Base-by-base conservation (phyloP, 192 early-diverging fungal genomes). In the Rhizophlyctis rosea region DNA sequence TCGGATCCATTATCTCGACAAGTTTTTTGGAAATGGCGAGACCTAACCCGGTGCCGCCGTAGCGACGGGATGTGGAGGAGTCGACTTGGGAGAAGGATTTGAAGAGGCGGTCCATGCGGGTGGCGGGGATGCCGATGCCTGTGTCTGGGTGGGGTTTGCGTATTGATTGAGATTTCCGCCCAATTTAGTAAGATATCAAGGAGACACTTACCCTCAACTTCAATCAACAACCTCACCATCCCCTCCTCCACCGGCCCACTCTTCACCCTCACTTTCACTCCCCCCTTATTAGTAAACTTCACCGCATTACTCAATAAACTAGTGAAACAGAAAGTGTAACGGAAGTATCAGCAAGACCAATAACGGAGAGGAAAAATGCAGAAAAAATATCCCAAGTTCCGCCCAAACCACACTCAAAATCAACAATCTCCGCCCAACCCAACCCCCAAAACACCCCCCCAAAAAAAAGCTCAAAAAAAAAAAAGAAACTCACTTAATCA, bases 1-100 rank as follows among this genome's bases (percentile, higher is more conserved):
- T 73, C 31, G 89, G 88, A 14, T 84, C 82, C 87, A 88, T 88
- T 51, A 81, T 53, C 64, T 86, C 78, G 25, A 77, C 77, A 1
- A 88, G 68, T 0, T 74, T 72, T 24, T 79, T 82, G 23, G 82
- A 86, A 35, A 88, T 88, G 11, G 85, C 87, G 32, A 88, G 69
- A 1, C 87, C 87, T 16, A 88, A 62, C 2, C 87, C 87, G 1
- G 86, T 86, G 18, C 39, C 39, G 18, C 39, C 39, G 39, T 13
- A 44, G 39, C 18, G 7, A 13, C 39, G 39, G 7, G 39, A 13
- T 44, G 39, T 44, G 9, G 39, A 44, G 9, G 39, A 7, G 18
- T 44, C 39, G 9, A 44, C 39, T 50, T 86, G 86, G 9, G 82
- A 86, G 51, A 87, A 87, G 3, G 82, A 78, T 5, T 77, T 74